phyloP scores from a whole-genome alignment of 2,329 filamentous ascomycete species.

The Trichoderma atroviride region DNA sequence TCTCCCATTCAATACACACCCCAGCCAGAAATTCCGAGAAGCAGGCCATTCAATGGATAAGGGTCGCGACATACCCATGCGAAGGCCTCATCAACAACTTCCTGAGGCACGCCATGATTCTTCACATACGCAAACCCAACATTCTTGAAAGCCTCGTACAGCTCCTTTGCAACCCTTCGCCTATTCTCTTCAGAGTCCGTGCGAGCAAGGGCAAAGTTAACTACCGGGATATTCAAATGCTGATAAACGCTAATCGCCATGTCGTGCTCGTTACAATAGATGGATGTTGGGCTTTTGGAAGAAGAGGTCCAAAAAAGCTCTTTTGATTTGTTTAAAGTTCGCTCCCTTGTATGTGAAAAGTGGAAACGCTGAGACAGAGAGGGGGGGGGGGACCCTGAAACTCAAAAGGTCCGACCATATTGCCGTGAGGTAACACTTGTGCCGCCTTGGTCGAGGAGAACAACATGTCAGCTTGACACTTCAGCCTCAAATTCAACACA shows the following conservation, averaged over 20 bases:
- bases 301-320: background rate
- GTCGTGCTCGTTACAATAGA: background rate
- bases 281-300: too few relatives aligned
- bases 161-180: slow-evolving; percentile 26
- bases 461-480: background rate
- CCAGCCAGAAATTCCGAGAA: background rate
- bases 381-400: background rate
- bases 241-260: background rate
- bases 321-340: background rate
- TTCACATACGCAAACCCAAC: slow-evolving; percentile 41
- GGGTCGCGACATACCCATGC: slow-evolving; percentile 33
- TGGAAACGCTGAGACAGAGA: background rate
- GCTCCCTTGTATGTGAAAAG: background rate
- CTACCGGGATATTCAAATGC: slow-evolving; percentile 30
- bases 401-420: background rate
- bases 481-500: background rate
- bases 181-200: slow-evolving; percentile 26
- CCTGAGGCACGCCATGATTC: slow-evolving; percentile 41
- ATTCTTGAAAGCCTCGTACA: slow-evolving; percentile 38
- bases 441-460: too few relatives aligned
- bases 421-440: too few relatives aligned
- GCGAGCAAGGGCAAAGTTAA: slow-evolving; percentile 29
- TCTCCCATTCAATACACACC: too few relatives aligned
- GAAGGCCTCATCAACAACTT: slow-evolving; percentile 44
- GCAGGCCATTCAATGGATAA: background rate